Base-by-base conservation (phyloP, 768 basidiomycete genomes). In the Hemileccinum rubropunctum region DNA sequence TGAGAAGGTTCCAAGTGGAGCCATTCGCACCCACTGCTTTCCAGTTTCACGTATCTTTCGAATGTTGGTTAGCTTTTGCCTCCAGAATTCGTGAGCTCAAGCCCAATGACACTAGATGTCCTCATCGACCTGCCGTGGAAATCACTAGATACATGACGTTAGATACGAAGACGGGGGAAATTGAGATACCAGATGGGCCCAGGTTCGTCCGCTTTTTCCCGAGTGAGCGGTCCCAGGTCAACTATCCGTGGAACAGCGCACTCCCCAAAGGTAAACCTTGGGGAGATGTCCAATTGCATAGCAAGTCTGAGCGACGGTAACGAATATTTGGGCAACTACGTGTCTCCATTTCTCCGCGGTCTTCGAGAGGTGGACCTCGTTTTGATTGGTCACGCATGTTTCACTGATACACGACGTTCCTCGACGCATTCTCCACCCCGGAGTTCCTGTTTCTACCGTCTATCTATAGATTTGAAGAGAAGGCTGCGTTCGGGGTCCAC, bases 41-140 rank as follows among this genome's bases (percentile, higher is more conserved):
- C 91, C 89, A 6, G 68, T 93, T 39, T 80, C 85, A 26, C 81
- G 91, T 14, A 74, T 92, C 23, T 88, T 94, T 59, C 74, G 75
- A 64, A 71, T 88, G 90, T 88, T 60, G 68, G 82, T 67, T 8
- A 9, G 21, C 36, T 21, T 34, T 47, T 39, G 14, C 36, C 26
- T 60, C 56, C 9, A 10, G 27, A 13, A 17, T 32, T 33, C 30
- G 15, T 43, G 17, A 21, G 27, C 52, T 61, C 37, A 59, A 50
- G 39, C 23, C 18, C 13, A 9, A 33, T 39, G 36, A 36, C 17
- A 20, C 49, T 56, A 92, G 91, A 55, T 92, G 91, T 64, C 74
- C 76, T 42, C 75, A 77, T 18, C 67, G 70, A 44, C 81, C 89
- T 42, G 82, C 84, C 10, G 73, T 88, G 12, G 90, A 92, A 67